These are phyloP conservation scores for Lentinula boryana DNA, from an alignment of 768 basidiomycete species.

Conservation along the genomic window DNA sequence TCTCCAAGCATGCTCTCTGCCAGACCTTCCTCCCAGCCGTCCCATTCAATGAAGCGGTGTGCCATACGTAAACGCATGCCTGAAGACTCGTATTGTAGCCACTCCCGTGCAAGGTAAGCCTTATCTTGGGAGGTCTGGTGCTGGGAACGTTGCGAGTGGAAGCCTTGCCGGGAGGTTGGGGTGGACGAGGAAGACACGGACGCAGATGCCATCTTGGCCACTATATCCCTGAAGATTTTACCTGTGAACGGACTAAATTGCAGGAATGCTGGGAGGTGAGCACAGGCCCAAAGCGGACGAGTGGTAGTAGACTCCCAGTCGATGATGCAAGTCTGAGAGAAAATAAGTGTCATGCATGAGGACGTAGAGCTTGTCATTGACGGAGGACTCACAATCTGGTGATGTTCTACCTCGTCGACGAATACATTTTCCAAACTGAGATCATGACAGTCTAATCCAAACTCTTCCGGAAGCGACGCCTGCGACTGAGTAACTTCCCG, in stretches of 20 bases:
- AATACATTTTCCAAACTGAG: conserved; percentile 82
- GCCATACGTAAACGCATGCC: conserved; percentile 67
- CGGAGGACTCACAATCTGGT: conserved; percentile 56
- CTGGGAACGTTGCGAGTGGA: conserved; percentile 1
- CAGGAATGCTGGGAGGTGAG: conserved; percentile 76
- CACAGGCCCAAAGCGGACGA: conserved; percentile 79
- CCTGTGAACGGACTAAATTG: conserved; percentile 73
- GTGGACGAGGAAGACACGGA: conserved; percentile 5
- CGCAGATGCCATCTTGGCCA: conserved; percentile 37
- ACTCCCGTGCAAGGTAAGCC: conserved; percentile 52
- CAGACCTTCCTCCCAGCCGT: conserved; percentile 87
- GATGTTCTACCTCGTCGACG: conserved; percentile 62
- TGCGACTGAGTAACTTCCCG: conserved; percentile 14
- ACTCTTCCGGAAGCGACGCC: conserved; percentile 44
- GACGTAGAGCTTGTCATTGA: background rate
- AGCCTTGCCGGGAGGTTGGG: conserved; percentile 13
- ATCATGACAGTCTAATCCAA: conserved; percentile 82
- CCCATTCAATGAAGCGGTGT: conserved; percentile 82
- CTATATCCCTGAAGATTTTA: conserved; percentile 62
- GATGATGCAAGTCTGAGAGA: conserved; percentile 72
- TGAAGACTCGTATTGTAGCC: conserved; percentile 66
- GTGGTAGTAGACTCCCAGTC: conserved; percentile 92
- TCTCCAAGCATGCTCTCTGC: conserved; percentile 70
- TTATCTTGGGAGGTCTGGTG: conserved; percentile 21
- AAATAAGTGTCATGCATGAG: conserved; percentile 4